phyloP scores from a whole-genome alignment of 176 grass and related monocot species.

The Eremochloa ophiuroides region DNA sequence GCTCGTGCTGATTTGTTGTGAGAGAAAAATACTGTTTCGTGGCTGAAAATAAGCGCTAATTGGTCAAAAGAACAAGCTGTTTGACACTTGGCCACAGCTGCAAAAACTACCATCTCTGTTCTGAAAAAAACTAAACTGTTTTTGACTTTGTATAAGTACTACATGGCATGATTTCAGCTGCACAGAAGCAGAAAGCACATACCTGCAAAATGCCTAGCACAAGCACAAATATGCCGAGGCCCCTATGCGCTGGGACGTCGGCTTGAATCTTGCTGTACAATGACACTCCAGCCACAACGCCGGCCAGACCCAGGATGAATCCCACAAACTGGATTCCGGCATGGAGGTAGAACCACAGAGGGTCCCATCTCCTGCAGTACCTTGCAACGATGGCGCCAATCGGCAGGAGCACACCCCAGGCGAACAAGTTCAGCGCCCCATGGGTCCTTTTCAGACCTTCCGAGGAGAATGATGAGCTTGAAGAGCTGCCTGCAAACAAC shows the following conservation, averaged over 20 bases:
- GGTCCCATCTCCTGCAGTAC: slow-evolving; percentile 80
- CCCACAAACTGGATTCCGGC: slow-evolving; percentile 69
- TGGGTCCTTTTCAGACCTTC: slow-evolving; percentile 82
- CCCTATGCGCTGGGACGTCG: slow-evolving; percentile 68
- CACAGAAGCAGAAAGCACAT: not conserved
- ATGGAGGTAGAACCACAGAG: slow-evolving; percentile 94
- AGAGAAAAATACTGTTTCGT: too few species aligned
- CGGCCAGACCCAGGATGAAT: slow-evolving; percentile 79
- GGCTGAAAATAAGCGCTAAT: too few species aligned
- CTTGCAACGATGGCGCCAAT: slow-evolving; percentile 80
- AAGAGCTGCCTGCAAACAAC: slow-evolving; percentile 55
- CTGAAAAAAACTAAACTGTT: not conserved
- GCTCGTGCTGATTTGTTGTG: too few species aligned
- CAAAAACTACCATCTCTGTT: not conserved
- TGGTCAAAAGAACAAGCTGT: too few species aligned
- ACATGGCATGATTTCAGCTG: not conserved
- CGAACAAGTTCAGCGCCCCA: slow-evolving; percentile 76
- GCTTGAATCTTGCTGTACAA: slow-evolving; percentile 82
- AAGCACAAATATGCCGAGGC: slow-evolving; percentile 92
- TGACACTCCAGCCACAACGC: slow-evolving; percentile 70
- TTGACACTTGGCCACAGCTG: not conserved
- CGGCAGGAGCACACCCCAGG: slow-evolving; percentile 87
- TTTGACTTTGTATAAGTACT: not conserved
- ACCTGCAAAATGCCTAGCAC: slow-evolving; percentile 89
- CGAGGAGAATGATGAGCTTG: slow-evolving; percentile 44